Evolutionary conservation across 441 rosid species (phyloP).

Genomic region (Erodium chrysanthum): DNA sequence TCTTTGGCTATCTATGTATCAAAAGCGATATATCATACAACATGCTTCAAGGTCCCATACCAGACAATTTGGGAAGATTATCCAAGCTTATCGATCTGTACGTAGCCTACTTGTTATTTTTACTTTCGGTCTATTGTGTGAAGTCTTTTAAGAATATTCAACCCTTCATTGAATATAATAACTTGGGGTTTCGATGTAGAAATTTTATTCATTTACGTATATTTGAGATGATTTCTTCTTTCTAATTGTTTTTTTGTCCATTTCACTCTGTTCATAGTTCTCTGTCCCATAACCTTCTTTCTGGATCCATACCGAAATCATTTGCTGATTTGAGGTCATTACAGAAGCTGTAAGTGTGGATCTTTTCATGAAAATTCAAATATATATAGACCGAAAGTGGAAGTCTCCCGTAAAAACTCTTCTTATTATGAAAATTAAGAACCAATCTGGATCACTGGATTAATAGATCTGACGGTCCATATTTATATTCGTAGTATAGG

Average conservation of each 20-base stretch:
- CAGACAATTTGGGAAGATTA: not conserved
- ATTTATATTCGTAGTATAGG: too few relatives aligned
- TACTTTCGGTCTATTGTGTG: not conserved
- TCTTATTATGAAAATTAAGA: too few relatives aligned
- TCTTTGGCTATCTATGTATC: not conserved
- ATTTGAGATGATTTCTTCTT: too few relatives aligned
- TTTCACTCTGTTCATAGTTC: not conserved
- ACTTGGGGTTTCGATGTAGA: too few relatives aligned
- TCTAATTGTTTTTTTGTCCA: not conserved
- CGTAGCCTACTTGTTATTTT: not conserved
- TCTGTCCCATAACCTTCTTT: conserved; percentile 1
- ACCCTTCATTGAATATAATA: too few relatives aligned
- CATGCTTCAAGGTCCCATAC: not conserved
- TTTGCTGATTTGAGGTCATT: not conserved
- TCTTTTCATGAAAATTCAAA: not conserved
- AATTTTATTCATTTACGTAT: too few relatives aligned
- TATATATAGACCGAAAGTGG: too few relatives aligned
- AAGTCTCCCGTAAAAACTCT: too few relatives aligned
- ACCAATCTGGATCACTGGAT: too few relatives aligned
- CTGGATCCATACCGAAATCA: not conserved
- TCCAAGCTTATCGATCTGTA: not conserved
- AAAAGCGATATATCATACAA: not conserved
- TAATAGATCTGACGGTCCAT: too few relatives aligned
- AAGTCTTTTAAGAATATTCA: too few relatives aligned
- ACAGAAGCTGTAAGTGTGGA: not conserved